phyloP scores from a whole-genome alignment of 2,329 filamentous ascomycete species.

The Diplodia intermedia region DNA sequence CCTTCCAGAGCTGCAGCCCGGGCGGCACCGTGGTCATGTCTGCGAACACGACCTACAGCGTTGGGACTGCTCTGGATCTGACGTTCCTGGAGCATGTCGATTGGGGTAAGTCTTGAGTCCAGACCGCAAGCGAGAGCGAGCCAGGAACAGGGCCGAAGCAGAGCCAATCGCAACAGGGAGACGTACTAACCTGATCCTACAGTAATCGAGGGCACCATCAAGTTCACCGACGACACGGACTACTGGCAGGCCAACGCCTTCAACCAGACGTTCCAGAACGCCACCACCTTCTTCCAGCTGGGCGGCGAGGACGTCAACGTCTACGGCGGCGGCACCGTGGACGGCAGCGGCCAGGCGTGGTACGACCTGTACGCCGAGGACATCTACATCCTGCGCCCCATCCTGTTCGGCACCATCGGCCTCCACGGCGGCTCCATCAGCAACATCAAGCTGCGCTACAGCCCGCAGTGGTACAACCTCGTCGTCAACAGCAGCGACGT shows the following conservation, averaged over 20 bases:
- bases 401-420: slow-evolving; percentile 64
- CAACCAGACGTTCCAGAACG: slow-evolving; percentile 70
- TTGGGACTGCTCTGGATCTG: slow-evolving; percentile 69
- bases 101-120: slow-evolving; percentile 53
- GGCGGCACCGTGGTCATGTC: slow-evolving; percentile 68
- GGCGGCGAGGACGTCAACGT: slow-evolving; percentile 72
- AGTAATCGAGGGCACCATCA: slow-evolving; percentile 66
- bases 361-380: slow-evolving; percentile 67
- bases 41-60: slow-evolving; percentile 62
- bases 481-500: slow-evolving; percentile 71
- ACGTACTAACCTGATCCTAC: not conserved
- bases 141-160: not conserved
- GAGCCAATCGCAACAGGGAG: not conserved
- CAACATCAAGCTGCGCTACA: slow-evolving; percentile 66
- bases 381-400: slow-evolving; percentile 64
- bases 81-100: slow-evolving; percentile 70
- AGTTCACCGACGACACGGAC: slow-evolving; percentile 70
- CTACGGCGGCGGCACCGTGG: slow-evolving; percentile 68
- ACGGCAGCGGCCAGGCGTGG: slow-evolving; percentile 71
- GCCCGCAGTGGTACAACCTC: slow-evolving; percentile 68
- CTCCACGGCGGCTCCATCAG: slow-evolving; percentile 65
- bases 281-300: slow-evolving; percentile 70
- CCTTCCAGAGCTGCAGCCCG: slow-evolving; percentile 66
- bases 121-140: slow-evolving; percentile 1
- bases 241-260: slow-evolving; percentile 73